These are phyloP conservation scores for Ceratorhiza oryzae-sativae DNA, from an alignment of 1,284 basidiomycete species.

Conservation along the genomic window DNA sequence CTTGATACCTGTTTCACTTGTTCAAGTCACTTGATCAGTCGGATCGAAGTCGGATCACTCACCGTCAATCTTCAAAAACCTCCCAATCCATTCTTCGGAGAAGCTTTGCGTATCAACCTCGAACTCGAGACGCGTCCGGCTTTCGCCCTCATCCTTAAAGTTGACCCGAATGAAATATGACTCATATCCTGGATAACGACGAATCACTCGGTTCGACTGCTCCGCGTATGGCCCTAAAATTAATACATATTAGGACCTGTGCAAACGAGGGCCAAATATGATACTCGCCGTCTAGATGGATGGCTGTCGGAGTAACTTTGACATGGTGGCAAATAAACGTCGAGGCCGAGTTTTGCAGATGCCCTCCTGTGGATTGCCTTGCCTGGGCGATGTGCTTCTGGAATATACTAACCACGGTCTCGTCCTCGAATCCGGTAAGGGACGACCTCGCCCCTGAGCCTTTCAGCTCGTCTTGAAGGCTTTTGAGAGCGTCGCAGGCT, in stretches of 20 bases:
- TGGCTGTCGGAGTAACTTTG: slow-evolving; percentile 30
- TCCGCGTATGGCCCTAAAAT: slow-evolving; percentile 36
- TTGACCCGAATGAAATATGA: slow-evolving; percentile 40
- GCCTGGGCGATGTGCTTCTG: neutral
- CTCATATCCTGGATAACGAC: slow-evolving; percentile 26
- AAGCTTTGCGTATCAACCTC: slow-evolving; percentile 38
- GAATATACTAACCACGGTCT: neutral
- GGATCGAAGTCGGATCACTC: neutral
- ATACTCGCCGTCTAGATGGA: slow-evolving; percentile 13
- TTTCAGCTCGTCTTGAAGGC: neutral
- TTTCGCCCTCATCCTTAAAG: slow-evolving; percentile 38
- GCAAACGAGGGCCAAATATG: neutral
- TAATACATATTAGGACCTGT: neutral
- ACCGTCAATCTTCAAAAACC: slow-evolving; percentile 23
- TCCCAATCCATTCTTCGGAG: slow-evolving; percentile 18
- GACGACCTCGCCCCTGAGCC: neutral
- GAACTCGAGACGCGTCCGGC: slow-evolving; percentile 23
- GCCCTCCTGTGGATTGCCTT: neutral
- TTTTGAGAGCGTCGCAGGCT: slow-evolving; percentile 5
- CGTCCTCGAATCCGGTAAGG: neutral
- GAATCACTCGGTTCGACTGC: slow-evolving; percentile 39
- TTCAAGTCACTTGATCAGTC: neutral
- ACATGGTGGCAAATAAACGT: slow-evolving; percentile 28
- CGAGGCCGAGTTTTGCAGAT: neutral
- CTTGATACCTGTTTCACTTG: slow-evolving; percentile 11